A percentile compares a stretch with the other conserved stretches of the same genome.
These are phyloP conservation scores for Forsythia suspensa DNA, from an alignment of 257 asterid species.

Conservation along the genomic window DNA sequence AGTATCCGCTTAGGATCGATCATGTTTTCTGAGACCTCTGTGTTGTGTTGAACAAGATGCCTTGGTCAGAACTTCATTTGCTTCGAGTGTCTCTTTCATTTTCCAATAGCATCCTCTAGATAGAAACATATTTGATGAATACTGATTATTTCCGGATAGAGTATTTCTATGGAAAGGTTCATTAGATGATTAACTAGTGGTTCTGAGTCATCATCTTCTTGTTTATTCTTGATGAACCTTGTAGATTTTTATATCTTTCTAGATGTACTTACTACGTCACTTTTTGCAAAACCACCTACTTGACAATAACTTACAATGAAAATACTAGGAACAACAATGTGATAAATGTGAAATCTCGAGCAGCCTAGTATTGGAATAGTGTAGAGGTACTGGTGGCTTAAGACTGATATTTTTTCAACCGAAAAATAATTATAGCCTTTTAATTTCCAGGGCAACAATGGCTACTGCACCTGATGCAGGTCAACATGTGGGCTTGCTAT, in stretches of 20 bases:
- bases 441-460: conserved; percentile 33
- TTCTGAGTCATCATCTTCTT: background rate
- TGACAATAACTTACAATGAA: background rate
- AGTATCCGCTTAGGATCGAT: background rate
- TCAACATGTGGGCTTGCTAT: conserved; percentile 45
- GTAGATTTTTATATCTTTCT: background rate
- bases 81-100: background rate
- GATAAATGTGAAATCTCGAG: too few relatives aligned
- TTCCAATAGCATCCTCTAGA: background rate
- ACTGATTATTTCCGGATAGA: too few relatives aligned
- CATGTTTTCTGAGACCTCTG: background rate
- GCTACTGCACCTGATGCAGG: conserved; percentile 55
- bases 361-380: too few relatives aligned
- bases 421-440: background rate
- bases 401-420: too few relatives aligned
- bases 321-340: too few relatives aligned
- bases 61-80: background rate
- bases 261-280: background rate
- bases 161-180: background rate
- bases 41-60: background rate
- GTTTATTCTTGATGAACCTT: background rate
- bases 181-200: background rate
- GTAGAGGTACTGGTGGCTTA: too few relatives aligned
- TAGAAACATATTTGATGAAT: background rate
- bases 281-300: background rate